Evolutionary conservation across 192 early-diverging fungal genomes (phyloP), one percentile per base, ranked within the genome.

Genomic region (Chytriomyces confervae): DNA sequence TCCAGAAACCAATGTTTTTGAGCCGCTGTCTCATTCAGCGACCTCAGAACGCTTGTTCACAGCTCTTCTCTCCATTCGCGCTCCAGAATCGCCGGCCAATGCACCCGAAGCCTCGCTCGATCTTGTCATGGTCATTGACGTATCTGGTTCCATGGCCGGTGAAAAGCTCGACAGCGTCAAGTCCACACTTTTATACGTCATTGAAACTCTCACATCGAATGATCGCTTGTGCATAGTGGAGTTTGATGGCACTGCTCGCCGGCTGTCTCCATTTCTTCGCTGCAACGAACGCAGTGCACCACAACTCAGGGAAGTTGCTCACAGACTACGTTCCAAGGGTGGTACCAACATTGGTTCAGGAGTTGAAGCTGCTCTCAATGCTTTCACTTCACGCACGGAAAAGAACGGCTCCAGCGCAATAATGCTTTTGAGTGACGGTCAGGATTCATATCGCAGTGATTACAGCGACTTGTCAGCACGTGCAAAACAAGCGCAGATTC

Each of bases 101-200:
- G 64, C 65, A 1, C 29, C 61, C 16, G 43, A 13, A 18, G 65
- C 60, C 29, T 10, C 64, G 7, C 43, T 78, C 9, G 77, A 78
- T 43, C 50, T 73, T n/a, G 69, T 78, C n/a, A 69, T 69, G 7
- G 48, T 51, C 13, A 57, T 78, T 50, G 77, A 78, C 46, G 77
- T 78, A 36, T 78, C 77, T 46, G 77, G 69, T 9, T 73, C 69
- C 13, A 78, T 78, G 77, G 0, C 23, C 13, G 77, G 77, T 5
- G 18, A 0, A 1, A 72, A 72, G 50, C 8, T 78, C 45, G 43
- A n/a, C 4, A 36, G 27, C 60, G 77, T 78, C 27, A 50, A 72
- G 44, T 7, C 11, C 8, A 72, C 77, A 29, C 61, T 78, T 7
- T 18, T 13, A 8, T 78, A 72, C 69, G 45, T 78, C 27, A 29